A percentile compares a stretch with the other conserved stretches of the same genome.
Conservation (phyloP, 2,329 filamentous ascomycete genomes). For the Phialophora verrucosa region DNA sequence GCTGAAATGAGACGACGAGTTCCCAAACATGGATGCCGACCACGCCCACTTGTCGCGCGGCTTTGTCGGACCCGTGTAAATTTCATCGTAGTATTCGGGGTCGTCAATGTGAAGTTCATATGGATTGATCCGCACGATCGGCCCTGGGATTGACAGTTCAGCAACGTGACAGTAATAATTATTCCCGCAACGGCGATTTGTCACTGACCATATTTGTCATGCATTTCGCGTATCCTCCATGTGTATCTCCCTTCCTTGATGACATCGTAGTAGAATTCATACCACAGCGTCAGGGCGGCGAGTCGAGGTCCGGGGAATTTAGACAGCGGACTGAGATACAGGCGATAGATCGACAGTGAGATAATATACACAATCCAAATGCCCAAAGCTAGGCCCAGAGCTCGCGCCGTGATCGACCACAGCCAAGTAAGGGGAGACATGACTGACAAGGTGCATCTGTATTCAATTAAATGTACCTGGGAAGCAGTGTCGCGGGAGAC, state of each 20-base stretch:
- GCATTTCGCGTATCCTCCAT: conserved; percentile 45
- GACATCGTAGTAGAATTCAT: conserved; percentile 45
- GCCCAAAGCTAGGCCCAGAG: conserved; percentile 3
- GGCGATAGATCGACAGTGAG: conserved; percentile 40
- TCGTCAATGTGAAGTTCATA: conserved; percentile 47
- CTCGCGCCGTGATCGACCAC: not conserved
- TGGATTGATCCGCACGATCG: conserved; percentile 46
- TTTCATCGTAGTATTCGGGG: conserved; percentile 43
- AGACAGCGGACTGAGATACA: conserved; percentile 43
- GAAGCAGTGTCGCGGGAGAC: too few relatives aligned
- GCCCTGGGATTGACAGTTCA: conserved; percentile 35
- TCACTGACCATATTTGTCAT: conserved; percentile 41
- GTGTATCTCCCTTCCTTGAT: conserved; percentile 42
- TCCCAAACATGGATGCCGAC: conserved; percentile 31
- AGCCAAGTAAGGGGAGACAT: conserved; percentile 1
- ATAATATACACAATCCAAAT: conserved; percentile 23
- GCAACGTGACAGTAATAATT: not conserved
- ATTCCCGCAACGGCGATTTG: not conserved
- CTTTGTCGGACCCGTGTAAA: conserved; percentile 41
- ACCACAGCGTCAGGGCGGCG: conserved; percentile 41
- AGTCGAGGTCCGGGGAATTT: conserved; percentile 45
- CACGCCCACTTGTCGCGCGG: conserved; percentile 42
- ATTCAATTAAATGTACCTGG: too few relatives aligned
- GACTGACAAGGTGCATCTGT: too few relatives aligned
- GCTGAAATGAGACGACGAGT: conserved; percentile 32